A percentile compares a stretch with the other conserved stretches of the same genome.
Conservation (phyloP, 1,284 basidiomycete species). For the Cerrena zonata region DNA sequence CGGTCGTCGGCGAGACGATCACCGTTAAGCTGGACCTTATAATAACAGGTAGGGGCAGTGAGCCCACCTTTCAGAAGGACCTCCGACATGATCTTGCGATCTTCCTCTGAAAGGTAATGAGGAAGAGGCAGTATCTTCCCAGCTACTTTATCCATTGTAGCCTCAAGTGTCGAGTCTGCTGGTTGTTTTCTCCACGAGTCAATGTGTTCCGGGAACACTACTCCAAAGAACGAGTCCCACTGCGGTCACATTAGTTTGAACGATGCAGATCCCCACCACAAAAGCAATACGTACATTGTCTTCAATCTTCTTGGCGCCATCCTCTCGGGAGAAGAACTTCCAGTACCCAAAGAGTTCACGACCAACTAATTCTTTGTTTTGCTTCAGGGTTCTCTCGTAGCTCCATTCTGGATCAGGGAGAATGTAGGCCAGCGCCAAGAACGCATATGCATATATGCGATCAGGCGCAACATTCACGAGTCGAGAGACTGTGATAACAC, state of each 20-base stretch:
- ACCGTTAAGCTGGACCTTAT: conserved; percentile 22
- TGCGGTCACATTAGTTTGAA: conserved; percentile 4
- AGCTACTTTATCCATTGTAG: conserved; percentile 28
- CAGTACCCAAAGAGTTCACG: conserved; percentile 36
- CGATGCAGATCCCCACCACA: not conserved
- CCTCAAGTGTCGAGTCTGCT: conserved; percentile 26
- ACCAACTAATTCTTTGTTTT: conserved; percentile 24
- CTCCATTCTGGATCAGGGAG: conserved; percentile 6
- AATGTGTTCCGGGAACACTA: conserved; percentile 26
- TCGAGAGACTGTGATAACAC: conserved; percentile 17
- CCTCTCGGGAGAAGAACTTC: conserved; percentile 31
- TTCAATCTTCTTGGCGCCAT: conserved; percentile 25
- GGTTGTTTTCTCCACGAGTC: conserved; percentile 26
- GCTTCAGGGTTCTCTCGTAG: not conserved
- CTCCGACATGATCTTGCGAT: conserved; percentile 16
- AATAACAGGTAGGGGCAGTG: conserved; percentile 28
- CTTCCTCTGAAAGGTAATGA: conserved; percentile 29
- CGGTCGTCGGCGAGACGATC: conserved; percentile 23
- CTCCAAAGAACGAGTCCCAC: conserved; percentile 25
- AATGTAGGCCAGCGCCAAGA: conserved; percentile 18
- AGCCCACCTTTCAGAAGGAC: conserved; percentile 24
- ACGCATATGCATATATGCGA: conserved; percentile 22
- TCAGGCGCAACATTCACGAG: conserved; percentile 20
- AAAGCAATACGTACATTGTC: conserved; percentile 27
- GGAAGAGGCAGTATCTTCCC: conserved; percentile 17